A percentile compares a stretch with the other conserved stretches of the same genome.
Evolutionary conservation across 345 rosid genomes (phyloP).

Genomic region (Salix exigua): DNA sequence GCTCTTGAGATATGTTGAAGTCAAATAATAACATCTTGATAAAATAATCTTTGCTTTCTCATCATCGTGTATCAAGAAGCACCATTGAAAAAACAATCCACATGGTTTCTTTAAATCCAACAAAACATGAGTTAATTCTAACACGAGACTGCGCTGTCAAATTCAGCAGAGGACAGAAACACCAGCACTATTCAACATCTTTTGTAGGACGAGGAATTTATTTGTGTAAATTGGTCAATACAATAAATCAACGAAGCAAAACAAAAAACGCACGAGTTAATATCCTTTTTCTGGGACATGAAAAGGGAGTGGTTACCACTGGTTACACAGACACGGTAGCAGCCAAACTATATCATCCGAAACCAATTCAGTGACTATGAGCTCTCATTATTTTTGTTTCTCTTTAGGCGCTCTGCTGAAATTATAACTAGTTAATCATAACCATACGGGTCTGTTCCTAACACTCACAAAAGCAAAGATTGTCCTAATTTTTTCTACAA

Average conservation of each 20-base stretch:
- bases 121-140: neutral
- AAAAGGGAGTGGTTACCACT: constrained; percentile 22
- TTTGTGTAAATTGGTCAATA: constrained; percentile 15
- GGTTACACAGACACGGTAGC: neutral
- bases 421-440: neutral
- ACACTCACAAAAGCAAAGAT: neutral
- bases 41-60: neutral
- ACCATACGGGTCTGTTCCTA: neutral
- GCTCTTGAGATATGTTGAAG: neutral
- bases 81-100: neutral
- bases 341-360: constrained; percentile 29
- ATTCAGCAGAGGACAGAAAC: constrained; percentile 6
- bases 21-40: neutral
- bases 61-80: neutral
- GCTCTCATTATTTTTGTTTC: neutral
- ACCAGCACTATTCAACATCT: neutral
- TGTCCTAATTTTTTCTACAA: neutral
- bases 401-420: neutral
- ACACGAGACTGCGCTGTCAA: constrained; percentile 6
- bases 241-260: neutral
- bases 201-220: constrained; percentile 22
- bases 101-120: neutral
- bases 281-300: neutral
- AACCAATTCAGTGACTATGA: constrained; percentile 16
- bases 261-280: neutral